These are phyloP conservation scores for Rhizoclosmatium globosum DNA, from an alignment of 192 early-diverging fungal species.

Conservation along the genomic window DNA sequence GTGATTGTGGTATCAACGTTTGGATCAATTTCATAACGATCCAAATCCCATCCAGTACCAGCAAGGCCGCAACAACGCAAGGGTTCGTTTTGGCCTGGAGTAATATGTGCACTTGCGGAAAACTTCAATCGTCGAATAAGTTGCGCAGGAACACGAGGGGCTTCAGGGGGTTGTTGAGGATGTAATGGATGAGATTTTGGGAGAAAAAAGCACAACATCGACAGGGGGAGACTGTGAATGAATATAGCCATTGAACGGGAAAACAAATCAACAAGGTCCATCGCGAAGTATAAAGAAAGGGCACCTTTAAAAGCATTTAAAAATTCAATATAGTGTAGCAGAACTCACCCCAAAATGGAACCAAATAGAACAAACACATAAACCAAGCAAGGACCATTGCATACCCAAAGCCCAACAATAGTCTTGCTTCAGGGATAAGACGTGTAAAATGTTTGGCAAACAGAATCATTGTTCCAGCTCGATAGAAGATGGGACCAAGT, in stretches of 20 bases:
- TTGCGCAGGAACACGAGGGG: slow-evolving; percentile 15
- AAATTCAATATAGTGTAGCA: neutral
- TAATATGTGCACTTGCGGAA: neutral
- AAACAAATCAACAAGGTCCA: slow-evolving; percentile 35
- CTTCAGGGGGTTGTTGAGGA: slow-evolving; percentile 1
- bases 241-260: neutral
- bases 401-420: slow-evolving; percentile 47
- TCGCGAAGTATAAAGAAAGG: slow-evolving; percentile 30
- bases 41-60: slow-evolving; percentile 21
- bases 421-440: slow-evolving; percentile 48
- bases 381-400: slow-evolving; percentile 53
- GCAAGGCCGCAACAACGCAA: slow-evolving; percentile 33
- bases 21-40: neutral
- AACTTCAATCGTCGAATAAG: slow-evolving; percentile 31
- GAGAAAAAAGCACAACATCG: slow-evolving; percentile 7
- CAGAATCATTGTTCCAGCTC: slow-evolving; percentile 51
- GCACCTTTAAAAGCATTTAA: slow-evolving; percentile 25
- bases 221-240: slow-evolving; percentile 11
- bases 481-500: slow-evolving; percentile 48
- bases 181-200: slow-evolving; percentile 33
- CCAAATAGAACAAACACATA: slow-evolving; percentile 47
- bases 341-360: slow-evolving; percentile 47
- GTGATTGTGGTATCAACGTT: slow-evolving; percentile 4
- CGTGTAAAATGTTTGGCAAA: slow-evolving; percentile 50
- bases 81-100: slow-evolving; percentile 21